Evolutionary conservation across 805 yeast genomes (phyloP), one percentile per base, ranked within the genome.

Genomic region (Metschnikowia cubensis): DNA sequence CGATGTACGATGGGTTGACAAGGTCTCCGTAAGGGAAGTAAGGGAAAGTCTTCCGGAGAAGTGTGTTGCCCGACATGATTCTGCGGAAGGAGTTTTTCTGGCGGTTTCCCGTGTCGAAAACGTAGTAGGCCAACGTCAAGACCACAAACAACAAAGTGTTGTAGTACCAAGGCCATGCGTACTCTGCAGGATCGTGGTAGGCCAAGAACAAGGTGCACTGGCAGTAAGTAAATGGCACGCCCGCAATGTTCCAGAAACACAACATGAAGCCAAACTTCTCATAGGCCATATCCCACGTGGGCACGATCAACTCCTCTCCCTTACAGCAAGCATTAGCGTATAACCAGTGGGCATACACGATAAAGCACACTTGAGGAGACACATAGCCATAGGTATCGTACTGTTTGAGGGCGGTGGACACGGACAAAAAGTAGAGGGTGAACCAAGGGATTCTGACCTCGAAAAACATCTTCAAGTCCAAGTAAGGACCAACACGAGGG

Each of bases 241-340:
- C 99, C 32, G 97, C 97, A 67, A 94, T 89, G 74, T 94, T 94
- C 99, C 99, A 94, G 78, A 94, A 94, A 60, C 91, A 83, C 58
- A 94, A 81, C 98, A 94, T 91, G 77, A 94, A 94, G n/a, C 99
- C 99, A 62, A 94, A 94, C 73, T 94, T 94, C 70, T 94, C 99
- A 70, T 94, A 94, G 32, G 96, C 97, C 97, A 94, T 92, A 69
- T 94, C 99, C 98, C 99, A 94, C 17, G 96, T 87, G 60, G 98
- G 96, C 55, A 91, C 96, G 66, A 94, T 94, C 61, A 92, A 76
- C 68, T 94, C 98, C 72, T 94, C 99, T 60, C 98, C 99, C 71
- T 94, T 94, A 50, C 96, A 85, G 70, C 98, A 92, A 2, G 97
- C 97, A 64, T 94, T 92, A 53, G 96, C 96, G 65, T 94, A 94